Evolutionary conservation across 805 yeast genomes (phyloP), one percentile per base, ranked within the genome.

Genomic region (Blastobotrys mokoenaii): DNA sequence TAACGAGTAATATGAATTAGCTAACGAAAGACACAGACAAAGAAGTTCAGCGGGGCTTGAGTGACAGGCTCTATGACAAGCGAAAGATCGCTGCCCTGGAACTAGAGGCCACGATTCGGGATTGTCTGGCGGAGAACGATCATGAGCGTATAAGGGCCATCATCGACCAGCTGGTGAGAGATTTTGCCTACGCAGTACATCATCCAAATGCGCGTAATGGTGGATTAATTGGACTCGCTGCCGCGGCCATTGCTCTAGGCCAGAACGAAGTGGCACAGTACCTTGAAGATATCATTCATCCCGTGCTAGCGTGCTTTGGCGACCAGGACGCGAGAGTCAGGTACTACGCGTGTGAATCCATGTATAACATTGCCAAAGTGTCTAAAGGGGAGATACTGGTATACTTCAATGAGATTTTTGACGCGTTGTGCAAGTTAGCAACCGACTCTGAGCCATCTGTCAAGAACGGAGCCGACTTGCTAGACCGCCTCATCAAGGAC

Each of bases 301-400:
- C 98, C 0, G 95, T 93, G 11, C 70, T 93, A 55, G 90, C 96
- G 0, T 90, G 97, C 48, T 93, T 93, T 62, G 90, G 95, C 41
- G 98, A 93, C 59, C 96, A 93, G 49, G 96, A 93, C 62, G 90
- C 96, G n/a, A 77, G 95, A 53, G 98, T 93, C 7, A 73, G 98
- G 45, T 93, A 93, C 58, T 93, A 88, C 62, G 97, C 98, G 0
- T 93, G 97, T 67, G 98, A 93, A 59, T 83, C 95, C 40, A 71
- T 93, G 49, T 93, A 93, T 65, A 93, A 93, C 64, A 89, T 93
- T 39, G 95, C 97, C 40, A 93, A 93, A 59, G 94, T 93, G 16
- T 95, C 97, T 2, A 80, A 95, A 54, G 97, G 97, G 25, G 97
- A 93, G 64, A 85, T 93, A 17, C 68, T 93, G 49, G 69, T 84